Percentiles rank a stretch among this genome's conserved stretches.
These are phyloP conservation scores for Kingdonia uniflora DNA, from an alignment of 164 flowering plant genomes.

Conservation along the genomic window DNA sequence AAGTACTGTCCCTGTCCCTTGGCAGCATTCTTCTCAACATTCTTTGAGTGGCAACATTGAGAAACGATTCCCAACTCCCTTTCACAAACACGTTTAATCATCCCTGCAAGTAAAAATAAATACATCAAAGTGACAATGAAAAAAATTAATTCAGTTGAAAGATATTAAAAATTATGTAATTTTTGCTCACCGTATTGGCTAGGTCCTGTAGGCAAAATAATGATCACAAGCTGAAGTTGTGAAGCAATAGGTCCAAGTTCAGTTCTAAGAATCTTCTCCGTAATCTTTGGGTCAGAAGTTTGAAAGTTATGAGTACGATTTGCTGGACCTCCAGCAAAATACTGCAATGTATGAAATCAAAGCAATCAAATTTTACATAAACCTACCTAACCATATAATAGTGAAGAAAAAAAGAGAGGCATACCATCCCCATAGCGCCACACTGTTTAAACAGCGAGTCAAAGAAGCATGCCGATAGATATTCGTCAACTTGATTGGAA, in stretches of 20 bases:
- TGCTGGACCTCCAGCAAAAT: conserved; percentile 44
- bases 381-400: too few relatives aligned
- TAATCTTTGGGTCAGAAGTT: neutral
- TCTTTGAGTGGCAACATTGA: conserved; percentile 23
- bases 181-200: conserved; percentile 52
- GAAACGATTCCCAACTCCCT: conserved; percentile 24
- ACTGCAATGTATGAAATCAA: neutral
- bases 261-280: too few relatives aligned
- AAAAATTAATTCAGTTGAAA: neutral
- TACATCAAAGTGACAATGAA: neutral
- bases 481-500: conserved; percentile 18
- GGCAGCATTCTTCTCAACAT: conserved; percentile 4
- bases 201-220: conserved; percentile 59
- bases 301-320: conserved; percentile 8
- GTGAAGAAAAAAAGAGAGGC: neutral
- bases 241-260: too few relatives aligned
- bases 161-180: neutral
- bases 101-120: conserved; percentile 10
- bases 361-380: neutral
- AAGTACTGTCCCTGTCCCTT: conserved; percentile 10
- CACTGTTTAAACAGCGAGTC: conserved; percentile 44
- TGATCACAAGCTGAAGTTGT: conserved; percentile 52
- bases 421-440: conserved; percentile 70
- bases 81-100: conserved; percentile 28
- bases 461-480: conserved; percentile 25